A percentile compares a stretch with the other conserved stretches of the same genome.
phyloP scores from a whole-genome alignment of 495 filamentous ascomycete genomes.

The Penicillium turbatum region DNA sequence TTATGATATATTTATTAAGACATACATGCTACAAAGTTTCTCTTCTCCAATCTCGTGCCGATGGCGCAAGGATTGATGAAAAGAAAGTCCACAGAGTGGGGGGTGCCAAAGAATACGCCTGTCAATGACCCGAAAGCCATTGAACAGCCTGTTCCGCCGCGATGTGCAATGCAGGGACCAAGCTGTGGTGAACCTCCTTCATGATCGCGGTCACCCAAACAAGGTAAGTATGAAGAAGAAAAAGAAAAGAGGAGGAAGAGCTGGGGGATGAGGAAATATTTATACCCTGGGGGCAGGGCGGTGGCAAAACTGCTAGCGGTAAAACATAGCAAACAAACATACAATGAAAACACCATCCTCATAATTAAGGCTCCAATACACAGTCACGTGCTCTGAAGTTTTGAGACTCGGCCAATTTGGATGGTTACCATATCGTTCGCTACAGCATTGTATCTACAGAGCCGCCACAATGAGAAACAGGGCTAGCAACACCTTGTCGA shows the following conservation, averaged over 20 bases:
- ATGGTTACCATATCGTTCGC: slow-evolving; percentile 3
- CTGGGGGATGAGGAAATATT: slow-evolving; percentile 20
- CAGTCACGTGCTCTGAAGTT: slow-evolving; percentile 42
- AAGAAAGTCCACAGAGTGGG: slow-evolving; percentile 44
- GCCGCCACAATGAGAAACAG: slow-evolving; percentile 45
- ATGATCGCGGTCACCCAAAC: slow-evolving; percentile 60
- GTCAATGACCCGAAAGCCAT: slow-evolving; percentile 66
- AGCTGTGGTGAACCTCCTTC: slow-evolving; percentile 54
- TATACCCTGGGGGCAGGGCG: slow-evolving; percentile 7
- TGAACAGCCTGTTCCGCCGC: slow-evolving; percentile 62
- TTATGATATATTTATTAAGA: no score
- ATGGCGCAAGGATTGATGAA: slow-evolving; percentile 51
- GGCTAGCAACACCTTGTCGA: slow-evolving; percentile 42
- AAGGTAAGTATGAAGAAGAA: slow-evolving; percentile 74
- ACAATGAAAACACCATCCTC: background rate
- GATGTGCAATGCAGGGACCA: slow-evolving; percentile 76
- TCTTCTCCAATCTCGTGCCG: slow-evolving; percentile 53
- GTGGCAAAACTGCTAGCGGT: slow-evolving; percentile 10
- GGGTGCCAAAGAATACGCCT: slow-evolving; percentile 71
- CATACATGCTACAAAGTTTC: background rate
- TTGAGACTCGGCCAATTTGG: slow-evolving; percentile 23
- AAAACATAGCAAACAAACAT: slow-evolving; percentile 14
- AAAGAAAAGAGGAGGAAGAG: slow-evolving; percentile 35
- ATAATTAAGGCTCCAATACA: background rate
- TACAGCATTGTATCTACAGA: slow-evolving; percentile 11